phyloP scores from a whole-genome alignment of 169 alveolate genomes.

The Ichthyophthirius multifiliis region DNA sequence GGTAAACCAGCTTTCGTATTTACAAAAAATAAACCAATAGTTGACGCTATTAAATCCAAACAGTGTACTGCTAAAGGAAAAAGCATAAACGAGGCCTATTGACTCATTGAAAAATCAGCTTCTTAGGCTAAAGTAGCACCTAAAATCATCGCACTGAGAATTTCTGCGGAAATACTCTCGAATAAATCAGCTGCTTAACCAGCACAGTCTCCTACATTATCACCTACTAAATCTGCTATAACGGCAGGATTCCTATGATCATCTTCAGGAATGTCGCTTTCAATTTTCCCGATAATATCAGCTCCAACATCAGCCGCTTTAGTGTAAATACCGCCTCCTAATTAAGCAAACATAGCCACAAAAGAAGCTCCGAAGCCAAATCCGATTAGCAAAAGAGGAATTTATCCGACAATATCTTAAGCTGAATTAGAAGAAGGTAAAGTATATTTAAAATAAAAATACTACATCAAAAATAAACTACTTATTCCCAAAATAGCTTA shows the following conservation, averaged over 20 bases:
- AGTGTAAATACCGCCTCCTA: conserved; percentile 92
- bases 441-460: conserved; percentile 45
- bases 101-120: conserved; percentile 47
- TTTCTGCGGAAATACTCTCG: conserved; percentile 89
- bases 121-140: conserved; percentile 85
- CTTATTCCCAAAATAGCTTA: conserved; percentile 82
- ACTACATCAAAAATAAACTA: conserved; percentile 45
- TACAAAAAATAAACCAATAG: conserved; percentile 62
- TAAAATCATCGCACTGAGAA: conserved; percentile 87
- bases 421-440: conserved; percentile 28
- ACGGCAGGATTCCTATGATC: conserved; percentile 92
- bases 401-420: conserved; percentile 49
- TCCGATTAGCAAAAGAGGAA: conserved; percentile 79
- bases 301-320: conserved; percentile 93
- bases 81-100: conserved; percentile 72
- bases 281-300: conserved; percentile 90
- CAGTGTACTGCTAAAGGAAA: conserved; percentile 88
- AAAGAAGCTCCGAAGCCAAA: conserved; percentile 92
- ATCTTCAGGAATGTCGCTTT: conserved; percentile 89
- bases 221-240: conserved; percentile 91
- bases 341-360: conserved; percentile 86
- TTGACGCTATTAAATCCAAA: conserved; percentile 75
- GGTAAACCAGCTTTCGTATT: conserved; percentile 68
- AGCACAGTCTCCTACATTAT: conserved; percentile 91
- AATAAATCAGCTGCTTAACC: conserved; percentile 90